Percentiles rank a stretch among this genome's conserved stretches.
Evolutionary conservation across 345 rosid genomes (phyloP).

Genomic region (Populus ilicifolia): DNA sequence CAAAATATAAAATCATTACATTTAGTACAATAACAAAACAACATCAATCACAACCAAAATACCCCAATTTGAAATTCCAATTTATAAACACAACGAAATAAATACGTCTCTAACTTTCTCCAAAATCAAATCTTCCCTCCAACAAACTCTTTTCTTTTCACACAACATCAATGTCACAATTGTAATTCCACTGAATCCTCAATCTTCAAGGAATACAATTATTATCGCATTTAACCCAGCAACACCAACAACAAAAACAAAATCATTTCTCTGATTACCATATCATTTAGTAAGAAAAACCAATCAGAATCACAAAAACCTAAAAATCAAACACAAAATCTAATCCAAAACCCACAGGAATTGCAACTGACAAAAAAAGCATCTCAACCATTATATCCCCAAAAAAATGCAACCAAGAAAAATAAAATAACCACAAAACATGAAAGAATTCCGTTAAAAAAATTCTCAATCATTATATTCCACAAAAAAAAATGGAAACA

Average conservation of each 20-base stretch:
- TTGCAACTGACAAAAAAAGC: neutral
- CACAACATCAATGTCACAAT: neutral
- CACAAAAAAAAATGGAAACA: neutral
- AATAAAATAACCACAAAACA: neutral
- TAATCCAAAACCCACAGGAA: no score
- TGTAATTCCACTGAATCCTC: neutral
- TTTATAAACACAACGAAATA: neutral
- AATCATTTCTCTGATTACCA: no score
- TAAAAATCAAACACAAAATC: neutral
- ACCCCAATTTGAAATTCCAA: neutral
- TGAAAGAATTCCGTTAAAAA: no score
- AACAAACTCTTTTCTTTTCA: neutral
- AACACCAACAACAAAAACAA: neutral
- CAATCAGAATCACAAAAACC: no score
- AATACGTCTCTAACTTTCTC: neutral
- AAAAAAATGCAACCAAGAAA: neutral
- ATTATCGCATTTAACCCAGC: neutral
- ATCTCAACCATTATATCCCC: neutral
- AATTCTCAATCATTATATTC: neutral
- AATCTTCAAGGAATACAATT: neutral
- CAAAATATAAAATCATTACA: neutral
- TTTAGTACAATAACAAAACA: neutral
- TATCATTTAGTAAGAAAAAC: no score
- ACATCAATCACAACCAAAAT: no score
- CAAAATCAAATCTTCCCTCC: neutral